phyloP scores from a whole-genome alignment of 257 asterid species.

The Thymus mandschuricus region DNA sequence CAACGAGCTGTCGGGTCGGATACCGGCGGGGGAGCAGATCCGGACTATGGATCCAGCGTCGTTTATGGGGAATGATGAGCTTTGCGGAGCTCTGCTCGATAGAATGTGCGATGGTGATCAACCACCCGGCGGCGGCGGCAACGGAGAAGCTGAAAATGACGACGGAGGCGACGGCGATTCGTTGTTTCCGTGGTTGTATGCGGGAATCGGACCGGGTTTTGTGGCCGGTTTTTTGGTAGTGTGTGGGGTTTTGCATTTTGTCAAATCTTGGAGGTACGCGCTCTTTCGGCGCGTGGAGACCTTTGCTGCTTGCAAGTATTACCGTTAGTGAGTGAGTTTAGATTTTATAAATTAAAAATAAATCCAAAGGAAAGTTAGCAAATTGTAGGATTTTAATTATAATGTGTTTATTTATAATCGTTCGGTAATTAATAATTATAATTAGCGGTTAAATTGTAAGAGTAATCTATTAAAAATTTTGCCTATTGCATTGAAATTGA shows the following conservation, averaged over 20 bases:
- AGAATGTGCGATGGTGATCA: conserved; percentile 19
- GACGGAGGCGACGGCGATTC: conserved; percentile 21
- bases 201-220: conserved; percentile 33
- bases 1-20: conserved; percentile 20
- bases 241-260: conserved; percentile 31
- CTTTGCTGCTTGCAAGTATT: neutral
- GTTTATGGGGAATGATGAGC: conserved; percentile 23
- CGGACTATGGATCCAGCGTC: conserved; percentile 10
- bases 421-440: too few relatives aligned
- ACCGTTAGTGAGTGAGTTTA: too few relatives aligned
- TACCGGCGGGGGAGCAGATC: conserved; percentile 34
- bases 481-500: too few relatives aligned
- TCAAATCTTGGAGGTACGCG: conserved; percentile 21
- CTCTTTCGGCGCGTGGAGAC: neutral
- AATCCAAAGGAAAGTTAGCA: too few relatives aligned
- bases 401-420: too few relatives aligned
- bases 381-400: too few relatives aligned
- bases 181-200: neutral
- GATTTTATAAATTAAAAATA: too few relatives aligned
- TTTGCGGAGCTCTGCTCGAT: conserved; percentile 22
- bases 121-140: neutral
- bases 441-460: too few relatives aligned
- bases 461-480: too few relatives aligned
- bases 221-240: conserved; percentile 26
- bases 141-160: neutral